Percentiles rank a stretch among this genome's conserved stretches.
These are phyloP conservation scores for Speleostelium caveatum DNA, from an alignment of 78 protist genomes.

Conservation along the genomic window DNA sequence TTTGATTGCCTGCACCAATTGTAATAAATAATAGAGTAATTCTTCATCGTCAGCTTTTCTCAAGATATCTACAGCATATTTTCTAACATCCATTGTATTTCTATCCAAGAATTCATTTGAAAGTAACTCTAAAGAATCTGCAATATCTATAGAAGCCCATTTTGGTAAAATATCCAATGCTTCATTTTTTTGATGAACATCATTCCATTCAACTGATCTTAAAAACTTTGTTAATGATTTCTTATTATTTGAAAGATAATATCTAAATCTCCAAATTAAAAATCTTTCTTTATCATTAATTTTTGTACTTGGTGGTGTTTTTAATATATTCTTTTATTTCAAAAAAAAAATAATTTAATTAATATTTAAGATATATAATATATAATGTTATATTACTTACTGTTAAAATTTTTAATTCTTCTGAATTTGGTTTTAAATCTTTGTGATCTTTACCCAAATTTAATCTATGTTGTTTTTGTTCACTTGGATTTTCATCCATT, in stretches of 20 bases:
- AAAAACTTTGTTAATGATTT: slow-evolving; percentile 93
- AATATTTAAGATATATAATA: background rate
- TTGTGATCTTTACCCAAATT: slow-evolving; percentile 44
- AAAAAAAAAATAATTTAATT: no score
- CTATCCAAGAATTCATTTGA: slow-evolving; percentile 46
- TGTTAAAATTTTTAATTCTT: slow-evolving; percentile 22
- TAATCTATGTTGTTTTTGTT: slow-evolving; percentile 66
- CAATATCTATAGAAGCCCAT: slow-evolving; percentile 59
- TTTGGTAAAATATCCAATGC: slow-evolving; percentile 73
- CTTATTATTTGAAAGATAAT: slow-evolving; percentile 85
- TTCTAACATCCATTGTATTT: slow-evolving; percentile 83
- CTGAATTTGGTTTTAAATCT: slow-evolving; percentile 59
- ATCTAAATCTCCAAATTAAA: slow-evolving; percentile 88
- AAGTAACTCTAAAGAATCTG: slow-evolving; percentile 94
- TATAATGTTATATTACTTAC: no score
- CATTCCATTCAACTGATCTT: slow-evolving; percentile 94
- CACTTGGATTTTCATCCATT: slow-evolving; percentile 68
- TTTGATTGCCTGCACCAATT: slow-evolving; percentile 96
- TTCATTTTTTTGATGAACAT: slow-evolving; percentile 79
- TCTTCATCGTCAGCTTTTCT: slow-evolving; percentile 80
- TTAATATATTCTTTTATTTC: slow-evolving; percentile 38
- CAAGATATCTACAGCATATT: slow-evolving; percentile 89
- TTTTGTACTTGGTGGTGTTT: slow-evolving; percentile 63
- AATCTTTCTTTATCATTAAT: slow-evolving; percentile 27
- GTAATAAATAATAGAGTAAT: slow-evolving; percentile 90